These are phyloP conservation scores for Eutrema yunnanense DNA, from an alignment of 345 rosid genomes.

Conservation along the genomic window DNA sequence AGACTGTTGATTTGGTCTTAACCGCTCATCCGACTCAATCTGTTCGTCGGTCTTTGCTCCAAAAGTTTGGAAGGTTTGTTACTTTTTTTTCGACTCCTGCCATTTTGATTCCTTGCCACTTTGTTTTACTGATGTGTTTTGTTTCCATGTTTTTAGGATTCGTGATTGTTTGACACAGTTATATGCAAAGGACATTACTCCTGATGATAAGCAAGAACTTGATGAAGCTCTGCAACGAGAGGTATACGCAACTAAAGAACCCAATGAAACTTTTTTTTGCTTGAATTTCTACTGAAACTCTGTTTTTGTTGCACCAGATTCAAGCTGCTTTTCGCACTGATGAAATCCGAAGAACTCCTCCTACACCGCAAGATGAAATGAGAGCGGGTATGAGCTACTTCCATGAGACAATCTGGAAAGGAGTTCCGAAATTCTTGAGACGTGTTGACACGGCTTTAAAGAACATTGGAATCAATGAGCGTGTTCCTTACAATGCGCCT, in stretches of 20 bases:
- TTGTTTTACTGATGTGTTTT: conserved; percentile 2
- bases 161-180: conserved; percentile 82
- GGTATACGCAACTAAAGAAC: conserved; percentile 33
- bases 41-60: conserved; percentile 90
- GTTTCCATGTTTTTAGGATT: conserved; percentile 43
- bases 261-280: not conserved
- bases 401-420: conserved; percentile 99
- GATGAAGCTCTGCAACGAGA: conserved; percentile 97
- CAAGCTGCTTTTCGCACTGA: conserved; percentile 99
- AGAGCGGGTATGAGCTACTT: conserved; percentile 99
- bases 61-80: conserved; percentile 87
- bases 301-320: conserved; percentile 42
- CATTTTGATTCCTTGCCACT: not conserved
- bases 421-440: conserved; percentile 92
- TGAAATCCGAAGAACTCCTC: conserved; percentile 94
- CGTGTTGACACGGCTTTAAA: conserved; percentile 94
- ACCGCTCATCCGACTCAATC: conserved; percentile 99
- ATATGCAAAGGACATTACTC: conserved; percentile 91
- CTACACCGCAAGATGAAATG: conserved; percentile 99
- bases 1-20: conserved; percentile 87
- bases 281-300: not conserved
- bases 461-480: conserved; percentile 88
- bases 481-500: conserved; percentile 96
- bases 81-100: not conserved
- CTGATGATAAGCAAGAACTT: conserved; percentile 97